Evolutionary conservation across 169 alveolate genomes (phyloP), one percentile per base, ranked within the genome.

Genomic region (Miamiensis avidus): DNA sequence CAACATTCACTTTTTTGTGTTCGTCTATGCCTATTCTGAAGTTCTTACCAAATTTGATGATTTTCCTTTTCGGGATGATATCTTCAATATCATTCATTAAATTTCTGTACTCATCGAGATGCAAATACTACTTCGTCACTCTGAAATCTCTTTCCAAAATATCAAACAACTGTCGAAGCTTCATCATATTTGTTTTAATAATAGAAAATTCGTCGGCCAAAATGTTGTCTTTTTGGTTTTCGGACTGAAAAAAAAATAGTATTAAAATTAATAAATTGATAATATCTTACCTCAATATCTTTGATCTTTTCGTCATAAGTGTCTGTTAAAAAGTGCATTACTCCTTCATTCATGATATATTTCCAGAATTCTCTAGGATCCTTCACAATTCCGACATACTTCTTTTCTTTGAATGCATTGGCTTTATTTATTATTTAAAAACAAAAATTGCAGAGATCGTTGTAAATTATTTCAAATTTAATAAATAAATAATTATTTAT

Each of bases 311-410:
- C 90, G 74, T 86, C 90, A 75, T 78, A 86, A 26, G 86, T 81
- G 65, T 75, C 83, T 25, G 81, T 79, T 69, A 86, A 69, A 81
- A 86, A 86, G 26, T 86, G 90, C 28, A 81, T 75, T 0, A 86
- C 75, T 29, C 87, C 90, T 31, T 86, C 84, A 29, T 86, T 79
- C 33, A 86, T 33, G 20, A 49, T 20, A 34, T 86, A 86, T 75
- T 76, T 81, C 90, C 90, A 86, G 81, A 81, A 86, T 32, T 86
- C 90, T 74, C 79, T 49, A 31, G 65, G 27, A 81, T 86, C 90
- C 31, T 81, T 75, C 30, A 86, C 65, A 32, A 86, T 81, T 16
- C 84, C 84, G 11, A 34, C 34, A 26, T 79, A 79, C 49, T 79
- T 31, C 0, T 74, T 74, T 28, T 49, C 1, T n/a, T n/a, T 49